Conservation (phyloP, 345 rosid genomes). For the Draba incana region DNA sequence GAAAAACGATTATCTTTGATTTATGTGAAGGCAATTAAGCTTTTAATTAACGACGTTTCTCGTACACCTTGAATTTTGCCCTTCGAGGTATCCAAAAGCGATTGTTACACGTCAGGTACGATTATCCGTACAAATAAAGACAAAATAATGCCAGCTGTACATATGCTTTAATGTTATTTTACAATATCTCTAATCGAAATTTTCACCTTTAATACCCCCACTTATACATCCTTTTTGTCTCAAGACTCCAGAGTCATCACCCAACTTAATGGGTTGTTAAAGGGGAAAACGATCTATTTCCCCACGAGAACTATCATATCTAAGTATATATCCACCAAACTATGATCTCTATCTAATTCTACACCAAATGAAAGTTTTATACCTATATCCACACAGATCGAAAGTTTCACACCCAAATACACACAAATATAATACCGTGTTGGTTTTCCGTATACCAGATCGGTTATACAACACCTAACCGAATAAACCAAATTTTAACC, state of each 20-base stretch:
- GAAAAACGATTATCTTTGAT: not conserved
- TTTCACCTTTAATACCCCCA: slow-evolving; percentile 30
- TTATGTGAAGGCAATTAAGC: slow-evolving; percentile 20
- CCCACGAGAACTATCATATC: too few species aligned
- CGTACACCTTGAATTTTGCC: not conserved
- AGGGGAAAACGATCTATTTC: too few species aligned
- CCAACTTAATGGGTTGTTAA: slow-evolving; percentile 7
- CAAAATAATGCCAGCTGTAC: slow-evolving; percentile 27
- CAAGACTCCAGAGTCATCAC: slow-evolving; percentile 23
- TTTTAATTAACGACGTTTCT: slow-evolving; percentile 24
- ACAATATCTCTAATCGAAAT: slow-evolving; percentile 13
- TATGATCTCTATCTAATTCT: too few species aligned
- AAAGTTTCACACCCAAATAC: too few species aligned
- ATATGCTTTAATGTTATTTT: slow-evolving; percentile 21
- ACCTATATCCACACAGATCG: too few species aligned
- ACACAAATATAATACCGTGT: too few species aligned
- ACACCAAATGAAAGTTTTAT: too few species aligned
- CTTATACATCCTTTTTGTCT: slow-evolving; percentile 8
- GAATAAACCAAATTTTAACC: too few species aligned
- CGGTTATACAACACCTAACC: too few species aligned
- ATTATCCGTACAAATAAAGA: slow-evolving; percentile 43
- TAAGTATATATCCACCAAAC: too few species aligned
- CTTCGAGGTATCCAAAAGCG: slow-evolving; percentile 37
- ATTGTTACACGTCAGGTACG: slow-evolving; percentile 37
- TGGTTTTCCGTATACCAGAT: too few species aligned